Evolutionary conservation across 352 stramenopile species (phyloP).

Genomic region (Phytophthora sp.): DNA sequence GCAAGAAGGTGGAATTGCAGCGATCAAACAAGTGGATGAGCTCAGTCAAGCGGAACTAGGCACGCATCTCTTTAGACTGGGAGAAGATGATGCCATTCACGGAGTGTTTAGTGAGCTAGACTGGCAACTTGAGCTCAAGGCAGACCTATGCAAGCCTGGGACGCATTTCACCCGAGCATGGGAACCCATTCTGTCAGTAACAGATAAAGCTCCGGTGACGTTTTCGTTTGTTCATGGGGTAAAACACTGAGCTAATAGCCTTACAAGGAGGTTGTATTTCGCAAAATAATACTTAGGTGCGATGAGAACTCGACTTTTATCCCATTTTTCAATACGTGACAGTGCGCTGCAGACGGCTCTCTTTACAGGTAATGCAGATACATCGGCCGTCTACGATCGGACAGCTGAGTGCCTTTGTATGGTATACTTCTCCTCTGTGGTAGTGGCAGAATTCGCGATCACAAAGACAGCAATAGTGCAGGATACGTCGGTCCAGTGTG

Average conservation of each 20-base stretch:
- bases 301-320: too few species aligned
- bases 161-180: constrained; percentile 47
- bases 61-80: constrained; percentile 38
- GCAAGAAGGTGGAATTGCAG: constrained; percentile 16
- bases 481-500: constrained; percentile 67
- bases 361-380: constrained; percentile 76
- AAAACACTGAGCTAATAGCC: too few species aligned
- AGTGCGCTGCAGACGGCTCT: constrained; percentile 61
- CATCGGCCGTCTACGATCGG: constrained; percentile 80
- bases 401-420: constrained; percentile 82
- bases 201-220: constrained; percentile 10
- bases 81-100: constrained; percentile 49
- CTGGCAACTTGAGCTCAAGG: constrained; percentile 40
- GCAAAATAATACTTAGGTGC: too few species aligned
- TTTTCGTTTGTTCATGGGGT: constrained; percentile 25
- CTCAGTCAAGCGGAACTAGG: constrained; percentile 30
- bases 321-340: constrained; percentile 46
- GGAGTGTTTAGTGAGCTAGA: constrained; percentile 44
- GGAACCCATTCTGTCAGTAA: constrained; percentile 27
- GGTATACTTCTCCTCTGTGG: constrained; percentile 79
- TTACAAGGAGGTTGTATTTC: constrained; percentile 21
- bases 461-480: constrained; percentile 86
- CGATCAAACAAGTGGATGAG: constrained; percentile 29
- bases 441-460: constrained; percentile 86
- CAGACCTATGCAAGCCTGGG: constrained; percentile 28